Evolutionary conservation across 495 filamentous ascomycete species (phyloP).

Genomic region (Talaromyces adpressus): DNA sequence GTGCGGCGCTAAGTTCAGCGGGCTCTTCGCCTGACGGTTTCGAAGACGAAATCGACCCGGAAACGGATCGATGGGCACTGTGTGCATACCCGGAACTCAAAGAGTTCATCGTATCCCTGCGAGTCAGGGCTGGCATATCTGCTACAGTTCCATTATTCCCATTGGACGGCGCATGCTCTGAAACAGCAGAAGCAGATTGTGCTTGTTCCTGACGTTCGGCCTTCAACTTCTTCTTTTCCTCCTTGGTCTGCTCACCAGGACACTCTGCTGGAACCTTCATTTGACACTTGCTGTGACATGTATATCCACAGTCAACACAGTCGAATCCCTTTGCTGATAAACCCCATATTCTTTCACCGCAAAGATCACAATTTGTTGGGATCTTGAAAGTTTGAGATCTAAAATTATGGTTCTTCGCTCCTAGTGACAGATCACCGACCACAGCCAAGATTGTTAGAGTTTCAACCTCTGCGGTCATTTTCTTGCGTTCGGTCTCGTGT

Average conservation of each 20-base stretch:
- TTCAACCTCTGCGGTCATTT: conserved; percentile 84
- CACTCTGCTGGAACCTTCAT: conserved; percentile 97
- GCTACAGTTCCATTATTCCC: conserved; percentile 16
- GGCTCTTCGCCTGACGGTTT: conserved; percentile 40
- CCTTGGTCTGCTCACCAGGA: conserved; percentile 87
- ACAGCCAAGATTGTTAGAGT: conserved; percentile 76
- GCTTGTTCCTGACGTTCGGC: conserved; percentile 71
- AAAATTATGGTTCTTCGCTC: conserved; percentile 92
- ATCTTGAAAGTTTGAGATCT: conserved; percentile 97
- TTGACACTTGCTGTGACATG: conserved; percentile 97
- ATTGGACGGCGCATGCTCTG: conserved; percentile 28
- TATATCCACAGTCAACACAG: conserved; percentile 93
- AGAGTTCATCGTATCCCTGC: conserved; percentile 90
- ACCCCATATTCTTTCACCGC: conserved; percentile 94
- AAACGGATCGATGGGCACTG: conserved; percentile 68
- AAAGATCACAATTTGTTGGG: conserved; percentile 95
- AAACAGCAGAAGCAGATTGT: conserved; percentile 42
- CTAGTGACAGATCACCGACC: conserved; percentile 85
- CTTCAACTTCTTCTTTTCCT: conserved; percentile 90
- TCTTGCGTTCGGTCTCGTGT: conserved; percentile 80
- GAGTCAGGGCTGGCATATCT: conserved; percentile 49
- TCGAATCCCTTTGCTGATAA: conserved; percentile 91
- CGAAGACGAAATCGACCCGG: conserved; percentile 36
- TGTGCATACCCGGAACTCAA: conserved; percentile 83
- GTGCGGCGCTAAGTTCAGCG: conserved; percentile 26